Conservation (phyloP, 805 yeast species). For the Grigorovia humatica region DNA sequence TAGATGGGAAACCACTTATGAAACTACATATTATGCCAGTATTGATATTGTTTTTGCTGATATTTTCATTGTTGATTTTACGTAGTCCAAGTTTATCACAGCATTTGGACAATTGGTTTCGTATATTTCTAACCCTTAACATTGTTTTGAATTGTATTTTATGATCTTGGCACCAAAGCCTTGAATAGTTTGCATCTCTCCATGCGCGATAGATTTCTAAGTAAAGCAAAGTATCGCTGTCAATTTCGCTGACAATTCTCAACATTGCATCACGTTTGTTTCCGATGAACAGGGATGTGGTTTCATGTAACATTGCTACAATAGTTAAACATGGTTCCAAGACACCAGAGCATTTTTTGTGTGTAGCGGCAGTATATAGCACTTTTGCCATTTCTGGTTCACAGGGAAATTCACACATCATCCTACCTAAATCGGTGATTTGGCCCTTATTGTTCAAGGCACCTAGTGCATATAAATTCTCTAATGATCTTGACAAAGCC, state of each 20-base stretch:
- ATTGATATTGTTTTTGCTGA: not conserved
- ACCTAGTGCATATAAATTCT: conserved; percentile 74
- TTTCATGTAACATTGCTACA: conserved; percentile 74
- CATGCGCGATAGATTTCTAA: conserved; percentile 71
- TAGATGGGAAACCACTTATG: conserved; percentile 27
- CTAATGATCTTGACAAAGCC: conserved; percentile 64
- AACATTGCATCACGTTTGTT: conserved; percentile 13
- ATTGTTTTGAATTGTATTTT: conserved; percentile 69
- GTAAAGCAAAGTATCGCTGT: conserved; percentile 69
- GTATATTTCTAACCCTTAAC: conserved; percentile 54
- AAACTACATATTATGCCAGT: conserved; percentile 16
- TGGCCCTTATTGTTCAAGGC: conserved; percentile 76
- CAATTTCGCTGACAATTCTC: conserved; percentile 38
- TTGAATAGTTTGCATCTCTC: conserved; percentile 55
- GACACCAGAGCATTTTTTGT: conserved; percentile 41
- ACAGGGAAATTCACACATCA: conserved; percentile 87
- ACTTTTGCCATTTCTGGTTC: conserved; percentile 84
- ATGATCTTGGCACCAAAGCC: conserved; percentile 78
- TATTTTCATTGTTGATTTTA: conserved; percentile 9
- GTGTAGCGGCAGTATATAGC: conserved; percentile 46
- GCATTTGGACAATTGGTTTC: conserved; percentile 55
- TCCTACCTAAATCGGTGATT: conserved; percentile 65
- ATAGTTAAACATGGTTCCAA: conserved; percentile 59
- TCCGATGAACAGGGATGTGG: conserved; percentile 38
- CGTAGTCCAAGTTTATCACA: conserved; percentile 34